Conservation (phyloP, 192 early-diverging fungal species). For the Umbelopsis sp. region DNA sequence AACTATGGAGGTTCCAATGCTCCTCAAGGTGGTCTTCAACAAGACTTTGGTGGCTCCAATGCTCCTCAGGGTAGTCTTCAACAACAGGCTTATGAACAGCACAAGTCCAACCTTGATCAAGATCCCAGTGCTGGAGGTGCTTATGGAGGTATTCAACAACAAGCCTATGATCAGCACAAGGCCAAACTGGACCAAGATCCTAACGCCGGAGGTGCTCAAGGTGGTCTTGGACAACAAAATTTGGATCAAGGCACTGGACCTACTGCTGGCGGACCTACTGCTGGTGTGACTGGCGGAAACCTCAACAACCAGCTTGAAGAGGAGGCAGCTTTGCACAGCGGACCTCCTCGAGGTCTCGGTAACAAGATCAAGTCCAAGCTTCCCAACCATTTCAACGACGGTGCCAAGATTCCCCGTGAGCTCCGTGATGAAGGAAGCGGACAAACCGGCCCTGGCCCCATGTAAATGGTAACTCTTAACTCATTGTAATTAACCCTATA, state of each 20-base stretch:
- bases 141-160: background rate
- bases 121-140: constrained; percentile 5
- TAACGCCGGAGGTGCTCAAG: background rate
- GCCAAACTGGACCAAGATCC: background rate
- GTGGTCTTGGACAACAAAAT: background rate
- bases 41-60: background rate
- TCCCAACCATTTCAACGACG: constrained; percentile 14
- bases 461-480: background rate
- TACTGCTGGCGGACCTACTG: background rate
- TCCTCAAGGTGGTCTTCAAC: background rate
- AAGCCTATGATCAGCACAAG: constrained; percentile 11
- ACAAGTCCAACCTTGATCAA: background rate
- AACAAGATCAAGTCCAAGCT: constrained; percentile 26
- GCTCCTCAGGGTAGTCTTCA: background rate
- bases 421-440: constrained; percentile 12
- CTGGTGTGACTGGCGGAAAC: background rate
- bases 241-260: background rate
- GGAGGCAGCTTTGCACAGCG: background rate
- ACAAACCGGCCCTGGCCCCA: constrained; percentile 13
- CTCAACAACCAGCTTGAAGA: background rate
- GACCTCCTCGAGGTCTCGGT: constrained; percentile 15
- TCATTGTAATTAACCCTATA: no score
- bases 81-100: constrained; percentile 4
- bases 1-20: background rate
- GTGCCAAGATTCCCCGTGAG: constrained; percentile 14